These are phyloP conservation scores for Eucalyptus viminalis DNA, from an alignment of 345 rosid species.

Conservation along the genomic window DNA sequence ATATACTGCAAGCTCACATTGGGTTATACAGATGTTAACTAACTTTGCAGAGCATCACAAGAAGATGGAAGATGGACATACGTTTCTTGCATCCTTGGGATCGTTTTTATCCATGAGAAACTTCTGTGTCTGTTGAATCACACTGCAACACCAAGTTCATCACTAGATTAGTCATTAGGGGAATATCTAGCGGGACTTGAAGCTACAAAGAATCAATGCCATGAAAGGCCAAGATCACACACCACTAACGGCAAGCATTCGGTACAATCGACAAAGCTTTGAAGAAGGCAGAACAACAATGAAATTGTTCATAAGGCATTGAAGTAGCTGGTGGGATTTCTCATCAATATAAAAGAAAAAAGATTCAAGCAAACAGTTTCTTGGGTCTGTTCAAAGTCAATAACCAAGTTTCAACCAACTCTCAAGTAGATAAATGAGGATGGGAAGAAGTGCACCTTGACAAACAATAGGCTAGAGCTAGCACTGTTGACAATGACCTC, in stretches of 20 bases:
- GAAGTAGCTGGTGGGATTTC: not conserved
- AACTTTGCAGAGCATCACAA: not conserved
- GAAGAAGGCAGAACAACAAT: not conserved
- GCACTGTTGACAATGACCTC: constrained; percentile 54
- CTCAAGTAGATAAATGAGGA: not conserved
- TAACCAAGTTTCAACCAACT: not conserved
- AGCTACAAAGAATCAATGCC: not conserved
- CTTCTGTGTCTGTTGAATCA: constrained; percentile 66
- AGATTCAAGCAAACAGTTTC: not conserved
- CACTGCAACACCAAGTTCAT: constrained; percentile 18
- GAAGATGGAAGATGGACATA: constrained; percentile 11
- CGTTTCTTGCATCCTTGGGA: constrained; percentile 55
- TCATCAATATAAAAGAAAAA: not conserved
- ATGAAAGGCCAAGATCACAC: not conserved
- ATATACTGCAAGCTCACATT: not conserved
- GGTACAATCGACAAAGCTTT: not conserved
- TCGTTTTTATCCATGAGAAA: constrained; percentile 47
- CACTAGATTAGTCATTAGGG: not conserved
- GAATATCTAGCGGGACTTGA: not conserved
- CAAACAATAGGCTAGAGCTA: constrained; percentile 77
- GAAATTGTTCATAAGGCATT: not conserved
- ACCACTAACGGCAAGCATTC: not conserved
- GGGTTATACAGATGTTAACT: not conserved
- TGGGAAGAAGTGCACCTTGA: constrained; percentile 48
- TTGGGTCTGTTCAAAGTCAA: not conserved